Evolutionary conservation across 1,284 basidiomycete species (phyloP), one percentile per base, ranked within the genome.

Genomic region (Mycena sp.): DNA sequence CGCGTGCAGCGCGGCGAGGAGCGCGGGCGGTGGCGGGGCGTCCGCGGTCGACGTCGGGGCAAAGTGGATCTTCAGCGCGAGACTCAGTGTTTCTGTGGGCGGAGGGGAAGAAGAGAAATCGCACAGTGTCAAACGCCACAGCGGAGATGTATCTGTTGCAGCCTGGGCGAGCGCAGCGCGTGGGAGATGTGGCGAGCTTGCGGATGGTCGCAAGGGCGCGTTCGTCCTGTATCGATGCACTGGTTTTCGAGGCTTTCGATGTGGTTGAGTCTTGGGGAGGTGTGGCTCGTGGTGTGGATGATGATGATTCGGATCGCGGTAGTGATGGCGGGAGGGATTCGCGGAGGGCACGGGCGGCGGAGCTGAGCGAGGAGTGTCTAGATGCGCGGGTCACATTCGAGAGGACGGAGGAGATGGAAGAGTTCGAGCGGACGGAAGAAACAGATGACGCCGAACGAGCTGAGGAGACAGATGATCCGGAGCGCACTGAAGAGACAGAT

Each of bases 1-100:
- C 17, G 76, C 52, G 65, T 79, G 78, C 0, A 80, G 68, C 10
- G 71, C 67, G 16, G 65, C 57, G 19, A 67, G 49, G 32, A 75
- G 60, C 55, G 44, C 28, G 25, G 5, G 44, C 4, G 43, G 61
- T 17, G 55, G 44, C n/a, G 48, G 19, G 1, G 48, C 21, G 19
- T 55, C 53, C 2, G 52, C 28, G 14, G 10, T 23, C 7, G 32
- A 32, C 19, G 14, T 28, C 21, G 26, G 29, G 16, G n/a, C n/a
- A n/a, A n/a, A n/a, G n/a, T n/a, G n/a, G n/a, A n/a, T n/a, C n/a
- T n/a, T n/a, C n/a, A n/a, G n/a, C n/a, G n/a, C n/a, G n/a, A n/a
- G n/a, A n/a, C n/a, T n/a, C n/a, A n/a, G n/a, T n/a, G n/a, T n/a
- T n/a, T n/a, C n/a, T n/a, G n/a, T 35, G 32, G 32, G 32, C 7